These are phyloP conservation scores for Betula pendula DNA, from an alignment of 306 rosid genomes.

Conservation along the genomic window DNA sequence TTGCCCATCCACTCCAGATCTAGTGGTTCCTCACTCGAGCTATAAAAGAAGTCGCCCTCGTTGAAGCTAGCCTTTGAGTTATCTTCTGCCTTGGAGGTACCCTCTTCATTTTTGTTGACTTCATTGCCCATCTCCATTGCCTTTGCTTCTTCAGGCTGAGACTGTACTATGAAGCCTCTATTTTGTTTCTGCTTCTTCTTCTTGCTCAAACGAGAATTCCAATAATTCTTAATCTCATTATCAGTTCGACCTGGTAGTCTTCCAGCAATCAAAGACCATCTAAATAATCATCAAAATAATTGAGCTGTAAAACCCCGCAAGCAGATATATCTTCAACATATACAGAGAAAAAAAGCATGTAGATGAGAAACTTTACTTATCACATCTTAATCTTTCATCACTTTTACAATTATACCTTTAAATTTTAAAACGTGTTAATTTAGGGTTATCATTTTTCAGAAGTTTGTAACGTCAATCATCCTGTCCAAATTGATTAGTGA, in stretches of 20 bases:
- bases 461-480: too few species aligned
- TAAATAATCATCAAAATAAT: not conserved
- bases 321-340: not conserved
- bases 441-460: too few species aligned
- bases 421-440: too few species aligned
- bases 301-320: not conserved
- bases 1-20: slow-evolving; percentile 39
- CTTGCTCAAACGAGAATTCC: slow-evolving; percentile 52
- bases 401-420: too few species aligned
- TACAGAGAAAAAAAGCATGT: too few species aligned
- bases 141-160: not conserved
- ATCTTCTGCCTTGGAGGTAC: slow-evolving; percentile 2
- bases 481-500: too few species aligned
- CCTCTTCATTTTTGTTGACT: slow-evolving; percentile 8
- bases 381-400: too few species aligned
- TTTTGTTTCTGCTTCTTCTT: slow-evolving; percentile 33
- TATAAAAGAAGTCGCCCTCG: slow-evolving; percentile 11
- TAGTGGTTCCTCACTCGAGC: slow-evolving; percentile 20
- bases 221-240: slow-evolving; percentile 44
- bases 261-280: slow-evolving; percentile 48
- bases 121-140: not conserved
- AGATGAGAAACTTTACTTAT: too few species aligned
- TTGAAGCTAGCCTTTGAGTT: slow-evolving; percentile 5
- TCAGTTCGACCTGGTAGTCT: slow-evolving; percentile 50
- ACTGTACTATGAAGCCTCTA: slow-evolving; percentile 9